Percentiles rank a stretch among this genome's conserved stretches.
Conservation (phyloP, 805 yeast species). For the Brettanomyces anomalus region DNA sequence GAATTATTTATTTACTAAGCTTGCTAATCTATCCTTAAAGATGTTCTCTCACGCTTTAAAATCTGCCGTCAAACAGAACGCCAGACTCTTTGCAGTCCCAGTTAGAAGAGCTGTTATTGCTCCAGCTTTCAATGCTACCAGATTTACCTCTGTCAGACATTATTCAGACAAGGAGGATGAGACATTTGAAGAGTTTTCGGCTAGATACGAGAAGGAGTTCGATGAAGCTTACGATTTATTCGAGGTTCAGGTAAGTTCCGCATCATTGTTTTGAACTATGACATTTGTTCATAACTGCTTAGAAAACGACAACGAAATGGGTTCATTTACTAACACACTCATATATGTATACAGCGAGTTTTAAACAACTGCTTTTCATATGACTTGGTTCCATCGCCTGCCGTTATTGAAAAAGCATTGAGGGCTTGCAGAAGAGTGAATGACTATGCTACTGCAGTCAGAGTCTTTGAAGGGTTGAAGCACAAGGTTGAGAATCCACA, state of each 20-base stretch:
- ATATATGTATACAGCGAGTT: slow-evolving; percentile 51
- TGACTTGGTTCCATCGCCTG: slow-evolving; percentile 97
- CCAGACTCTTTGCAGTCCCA: slow-evolving; percentile 19
- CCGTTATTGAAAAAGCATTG: slow-evolving; percentile 89
- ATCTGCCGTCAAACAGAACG: slow-evolving; percentile 26
- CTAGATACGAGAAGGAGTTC: slow-evolving; percentile 87
- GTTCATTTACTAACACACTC: slow-evolving; percentile 20
- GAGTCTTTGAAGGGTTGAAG: slow-evolving; percentile 95
- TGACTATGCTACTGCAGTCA: slow-evolving; percentile 97
- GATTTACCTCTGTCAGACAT: slow-evolving; percentile 34
- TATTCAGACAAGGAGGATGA: slow-evolving; percentile 85
- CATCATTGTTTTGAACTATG: neutral
- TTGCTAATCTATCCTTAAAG: slow-evolving; percentile 1
- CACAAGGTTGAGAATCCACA: slow-evolving; percentile 91
- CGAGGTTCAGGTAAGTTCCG: slow-evolving; percentile 57
- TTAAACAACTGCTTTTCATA: slow-evolving; percentile 97
- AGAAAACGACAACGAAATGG: no score
- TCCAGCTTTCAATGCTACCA: slow-evolving; percentile 11
- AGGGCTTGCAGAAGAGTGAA: slow-evolving; percentile 98
- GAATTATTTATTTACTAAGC: neutral
- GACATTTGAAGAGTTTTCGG: slow-evolving; percentile 90
- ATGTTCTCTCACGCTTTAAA: slow-evolving; percentile 28
- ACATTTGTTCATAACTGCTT: neutral
- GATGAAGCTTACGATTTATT: slow-evolving; percentile 86
- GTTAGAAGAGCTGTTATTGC: slow-evolving; percentile 11